Conservation (phyloP, 306 rosid species). For the Sicyos edulis region DNA sequence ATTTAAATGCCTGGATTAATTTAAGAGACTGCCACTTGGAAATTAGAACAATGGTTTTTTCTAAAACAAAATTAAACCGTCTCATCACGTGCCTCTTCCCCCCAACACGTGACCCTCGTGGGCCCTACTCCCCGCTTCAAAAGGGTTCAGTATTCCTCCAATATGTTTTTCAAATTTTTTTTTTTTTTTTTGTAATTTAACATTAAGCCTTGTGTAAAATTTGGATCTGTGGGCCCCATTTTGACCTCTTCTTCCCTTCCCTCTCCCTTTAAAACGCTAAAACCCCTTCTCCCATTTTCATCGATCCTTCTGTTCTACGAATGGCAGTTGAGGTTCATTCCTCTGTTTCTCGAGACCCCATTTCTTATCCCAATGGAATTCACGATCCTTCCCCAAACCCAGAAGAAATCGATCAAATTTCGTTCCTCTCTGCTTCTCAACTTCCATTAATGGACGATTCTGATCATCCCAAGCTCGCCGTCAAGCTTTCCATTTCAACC, state of each 20-base stretch:
- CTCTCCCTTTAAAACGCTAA: constrained; percentile 9
- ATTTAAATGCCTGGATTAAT: not conserved
- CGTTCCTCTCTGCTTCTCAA: not conserved
- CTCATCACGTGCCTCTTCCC: not conserved
- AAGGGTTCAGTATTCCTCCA: not conserved
- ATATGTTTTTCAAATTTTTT: not conserved
- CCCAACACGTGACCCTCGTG: not conserved
- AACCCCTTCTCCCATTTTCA: not conserved
- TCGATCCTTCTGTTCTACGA: not conserved
- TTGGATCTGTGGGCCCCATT: not conserved
- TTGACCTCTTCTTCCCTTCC: constrained; percentile 30
- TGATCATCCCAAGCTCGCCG: not conserved
- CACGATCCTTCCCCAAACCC: not conserved
- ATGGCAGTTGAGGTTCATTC: constrained; percentile 16
- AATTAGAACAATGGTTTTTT: not conserved
- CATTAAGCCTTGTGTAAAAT: not conserved
- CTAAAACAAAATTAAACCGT: not conserved
- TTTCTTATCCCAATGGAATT: constrained; percentile 3
- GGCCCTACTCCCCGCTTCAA: constrained; percentile 12
- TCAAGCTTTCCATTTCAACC: not conserved
- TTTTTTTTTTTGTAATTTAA: not conserved
- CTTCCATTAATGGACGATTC: not conserved
- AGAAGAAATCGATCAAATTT: not conserved
- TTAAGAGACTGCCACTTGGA: not conserved
- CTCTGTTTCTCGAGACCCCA: constrained; percentile 12